Conservation (phyloP, 345 rosid species). For the Brassica napus region Da-Ae NC_063438.1:1586501-1587000, state of each 20-base stretch:
- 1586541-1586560: conserved; percentile 37
- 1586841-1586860: conserved; percentile 86
- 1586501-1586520: conserved; percentile 42
- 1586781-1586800: conserved; percentile 58
- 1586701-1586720: conserved; percentile 27
- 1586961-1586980: background rate
- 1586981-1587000: background rate
- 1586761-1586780: conserved; percentile 51
- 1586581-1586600: background rate
- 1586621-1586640: background rate
- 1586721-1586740: conserved; percentile 38
- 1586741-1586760: conserved; percentile 39
- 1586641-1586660: background rate
- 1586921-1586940: conserved; percentile 47
- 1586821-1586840: conserved; percentile 74
- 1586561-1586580: conserved; percentile 28
- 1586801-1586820: conserved; percentile 78
- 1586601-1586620: background rate
- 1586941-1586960: conserved; percentile 10
- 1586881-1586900: conserved; percentile 68
- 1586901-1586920: conserved; percentile 71
- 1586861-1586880: conserved; percentile 72
- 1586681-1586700: conserved; percentile 38
- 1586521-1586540: conserved; percentile 40
- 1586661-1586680: background rate